Percentiles rank a stretch among this genome's conserved stretches.
Evolutionary conservation across 2,329 filamentous ascomycete genomes (phyloP).

Genomic region (Epichloe gansuensis): DNA sequence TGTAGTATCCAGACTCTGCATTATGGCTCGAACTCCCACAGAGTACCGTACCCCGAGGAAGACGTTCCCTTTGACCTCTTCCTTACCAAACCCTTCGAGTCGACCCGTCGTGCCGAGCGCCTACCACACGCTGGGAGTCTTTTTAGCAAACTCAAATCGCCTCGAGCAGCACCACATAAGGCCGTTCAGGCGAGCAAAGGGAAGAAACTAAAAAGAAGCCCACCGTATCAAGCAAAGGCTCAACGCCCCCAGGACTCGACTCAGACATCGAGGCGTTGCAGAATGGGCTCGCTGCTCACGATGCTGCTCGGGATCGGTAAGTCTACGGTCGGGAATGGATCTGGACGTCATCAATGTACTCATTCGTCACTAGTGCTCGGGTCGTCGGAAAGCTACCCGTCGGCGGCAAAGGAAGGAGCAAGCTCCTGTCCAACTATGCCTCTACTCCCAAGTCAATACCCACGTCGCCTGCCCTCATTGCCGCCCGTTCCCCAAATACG

Average conservation of each 20-base stretch:
- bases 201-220: constrained; percentile 19
- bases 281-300: constrained; percentile 25
- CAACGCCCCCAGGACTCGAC: constrained; percentile 30
- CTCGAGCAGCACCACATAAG: constrained; percentile 10
- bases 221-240: constrained; percentile 20
- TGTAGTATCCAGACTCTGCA: constrained; percentile 33
- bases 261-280: constrained; percentile 39
- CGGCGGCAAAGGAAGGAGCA: constrained; percentile 28
- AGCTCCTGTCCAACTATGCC: constrained; percentile 28
- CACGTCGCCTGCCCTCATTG: constrained; percentile 43
- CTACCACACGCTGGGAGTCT: constrained; percentile 40
- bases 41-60: constrained; percentile 31
- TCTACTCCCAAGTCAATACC: constrained; percentile 31
- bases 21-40: constrained; percentile 39
- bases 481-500: constrained; percentile 40
- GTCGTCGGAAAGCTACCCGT: constrained; percentile 22
- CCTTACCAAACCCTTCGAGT: constrained; percentile 38
- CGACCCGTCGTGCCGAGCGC: constrained; percentile 32
- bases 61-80: constrained; percentile 44
- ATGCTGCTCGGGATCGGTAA: constrained; percentile 25
- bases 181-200: constrained; percentile 20
- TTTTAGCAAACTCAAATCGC: constrained; percentile 28
- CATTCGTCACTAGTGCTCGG: constrained; percentile 20
- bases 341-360: constrained; percentile 10
- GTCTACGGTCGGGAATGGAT: constrained; percentile 6